A percentile compares a stretch with the other conserved stretches of the same genome.
phyloP scores from a whole-genome alignment of 768 basidiomycete genomes.

The Antrodiella citrinella region DNA sequence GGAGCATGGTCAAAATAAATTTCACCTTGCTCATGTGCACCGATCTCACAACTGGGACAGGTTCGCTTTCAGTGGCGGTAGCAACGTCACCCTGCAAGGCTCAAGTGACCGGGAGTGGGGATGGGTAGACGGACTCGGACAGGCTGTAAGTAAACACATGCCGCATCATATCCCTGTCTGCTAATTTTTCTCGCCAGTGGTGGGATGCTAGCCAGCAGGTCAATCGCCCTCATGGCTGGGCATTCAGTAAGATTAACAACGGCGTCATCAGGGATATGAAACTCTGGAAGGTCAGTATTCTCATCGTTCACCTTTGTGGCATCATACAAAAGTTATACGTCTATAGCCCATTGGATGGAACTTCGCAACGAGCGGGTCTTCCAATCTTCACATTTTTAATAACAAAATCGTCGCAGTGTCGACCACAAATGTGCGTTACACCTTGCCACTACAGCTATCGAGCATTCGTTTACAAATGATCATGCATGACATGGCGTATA shows the following conservation, averaged over 20 bases:
- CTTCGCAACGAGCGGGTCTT: conserved; percentile 42
- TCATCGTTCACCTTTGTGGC: background rate
- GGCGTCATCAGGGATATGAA: conserved; percentile 54
- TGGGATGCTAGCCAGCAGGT: conserved; percentile 46
- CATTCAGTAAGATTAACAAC: conserved; percentile 43
- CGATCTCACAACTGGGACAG: conserved; percentile 21
- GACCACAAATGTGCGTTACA: conserved; percentile 21
- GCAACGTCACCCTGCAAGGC: conserved; percentile 51
- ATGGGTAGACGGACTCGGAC: conserved; percentile 58
- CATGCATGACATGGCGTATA: conserved; percentile 10
- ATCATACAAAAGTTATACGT: background rate
- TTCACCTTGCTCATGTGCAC: background rate
- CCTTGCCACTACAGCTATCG: background rate
- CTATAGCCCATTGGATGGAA: conserved; percentile 47
- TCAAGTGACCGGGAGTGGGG: conserved; percentile 49
- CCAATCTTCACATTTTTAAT: conserved; percentile 43
- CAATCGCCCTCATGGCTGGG: conserved; percentile 48
- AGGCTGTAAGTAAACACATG: conserved; percentile 19
- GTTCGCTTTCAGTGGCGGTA: conserved; percentile 48
- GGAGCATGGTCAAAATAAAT: conserved; percentile 32
- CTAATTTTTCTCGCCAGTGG: conserved; percentile 30
- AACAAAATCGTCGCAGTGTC: conserved; percentile 50
- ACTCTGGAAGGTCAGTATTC: conserved; percentile 16
- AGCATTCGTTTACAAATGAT: background rate
- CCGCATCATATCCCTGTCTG: background rate